A percentile compares a stretch with the other conserved stretches of the same genome.
These are phyloP conservation scores for Agaricales sp. DNA, from an alignment of 1,284 basidiomycete species.

Conservation along the genomic window DNA sequence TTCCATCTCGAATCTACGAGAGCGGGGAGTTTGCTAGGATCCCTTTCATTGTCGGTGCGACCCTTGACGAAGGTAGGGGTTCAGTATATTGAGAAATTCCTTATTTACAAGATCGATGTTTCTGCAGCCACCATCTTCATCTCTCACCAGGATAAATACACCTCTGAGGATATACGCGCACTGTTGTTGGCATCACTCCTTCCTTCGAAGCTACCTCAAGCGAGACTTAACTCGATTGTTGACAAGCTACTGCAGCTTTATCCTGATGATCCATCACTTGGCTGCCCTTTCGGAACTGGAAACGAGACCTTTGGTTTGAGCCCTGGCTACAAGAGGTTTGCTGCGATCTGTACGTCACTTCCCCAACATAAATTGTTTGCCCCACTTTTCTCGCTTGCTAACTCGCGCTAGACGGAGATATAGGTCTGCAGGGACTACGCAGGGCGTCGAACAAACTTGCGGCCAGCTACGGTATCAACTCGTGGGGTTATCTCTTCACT, in stretches of 20 bases:
- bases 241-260: constrained; percentile 16
- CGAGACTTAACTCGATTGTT: background rate
- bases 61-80: background rate
- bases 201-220: background rate
- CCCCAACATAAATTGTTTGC: background rate
- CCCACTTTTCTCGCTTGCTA: constrained; percentile 13
- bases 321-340: constrained; percentile 17
- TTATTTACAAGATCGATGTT: background rate
- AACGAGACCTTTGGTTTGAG: constrained; percentile 20
- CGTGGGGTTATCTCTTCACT: background rate
- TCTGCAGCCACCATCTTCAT: constrained; percentile 13
- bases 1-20: constrained; percentile 12
- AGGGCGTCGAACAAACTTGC: background rate
- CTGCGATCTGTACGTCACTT: constrained; percentile 14
- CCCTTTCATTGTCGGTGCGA: constrained; percentile 18
- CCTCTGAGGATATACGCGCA: background rate
- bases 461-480: background rate
- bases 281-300: constrained; percentile 22
- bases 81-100: background rate
- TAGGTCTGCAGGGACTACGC: background rate
- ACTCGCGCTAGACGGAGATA: constrained; percentile 6
- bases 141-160: constrained; percentile 10
- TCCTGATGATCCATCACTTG: constrained; percentile 18
- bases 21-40: constrained; percentile 8
- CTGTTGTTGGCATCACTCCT: background rate